Percentiles rank a stretch among this genome's conserved stretches.
These are phyloP conservation scores for Sanghuangporus baumii DNA, from an alignment of 1,284 basidiomycete species.

Conservation along the genomic window DNA sequence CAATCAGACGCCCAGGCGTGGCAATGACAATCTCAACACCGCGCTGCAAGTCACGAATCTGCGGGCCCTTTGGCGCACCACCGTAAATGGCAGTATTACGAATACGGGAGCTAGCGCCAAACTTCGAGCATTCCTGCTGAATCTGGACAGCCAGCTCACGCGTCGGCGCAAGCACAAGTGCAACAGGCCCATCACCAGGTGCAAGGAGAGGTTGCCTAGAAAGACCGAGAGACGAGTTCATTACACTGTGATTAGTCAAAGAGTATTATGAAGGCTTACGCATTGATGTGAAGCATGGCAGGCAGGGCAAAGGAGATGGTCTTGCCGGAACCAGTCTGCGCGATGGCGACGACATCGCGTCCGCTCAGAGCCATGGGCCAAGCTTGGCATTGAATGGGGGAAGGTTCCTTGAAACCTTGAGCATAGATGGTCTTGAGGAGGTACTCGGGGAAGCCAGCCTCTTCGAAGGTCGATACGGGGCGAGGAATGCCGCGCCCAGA, in stretches of 20 bases:
- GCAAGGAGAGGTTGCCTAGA: constrained; percentile 84
- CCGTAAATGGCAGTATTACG: constrained; percentile 99
- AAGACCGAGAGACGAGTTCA: background rate
- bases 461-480: constrained; percentile 90
- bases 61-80: constrained; percentile 96
- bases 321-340: constrained; percentile 95
- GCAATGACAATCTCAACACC: constrained; percentile 97
- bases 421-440: constrained; percentile 90
- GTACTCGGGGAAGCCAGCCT: constrained; percentile 95
- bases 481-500: constrained; percentile 87
- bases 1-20: constrained; percentile 86
- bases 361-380: constrained; percentile 98
- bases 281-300: constrained; percentile 99
- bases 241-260: background rate
- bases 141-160: constrained; percentile 99
- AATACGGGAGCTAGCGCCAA: constrained; percentile 86
- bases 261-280: constrained; percentile 47
- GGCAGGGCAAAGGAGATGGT: constrained; percentile 98
- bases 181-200: constrained; percentile 96
- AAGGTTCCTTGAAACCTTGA: constrained; percentile 87
- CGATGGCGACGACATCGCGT: constrained; percentile 93
- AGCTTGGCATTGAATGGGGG: constrained; percentile 96
- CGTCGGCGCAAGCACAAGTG: constrained; percentile 93
- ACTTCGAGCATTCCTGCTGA: constrained; percentile 98
- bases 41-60: constrained; percentile 95